phyloP scores from a whole-genome alignment of 176 grass and related monocot species.

The Paspalum vaginatum region DNA sequence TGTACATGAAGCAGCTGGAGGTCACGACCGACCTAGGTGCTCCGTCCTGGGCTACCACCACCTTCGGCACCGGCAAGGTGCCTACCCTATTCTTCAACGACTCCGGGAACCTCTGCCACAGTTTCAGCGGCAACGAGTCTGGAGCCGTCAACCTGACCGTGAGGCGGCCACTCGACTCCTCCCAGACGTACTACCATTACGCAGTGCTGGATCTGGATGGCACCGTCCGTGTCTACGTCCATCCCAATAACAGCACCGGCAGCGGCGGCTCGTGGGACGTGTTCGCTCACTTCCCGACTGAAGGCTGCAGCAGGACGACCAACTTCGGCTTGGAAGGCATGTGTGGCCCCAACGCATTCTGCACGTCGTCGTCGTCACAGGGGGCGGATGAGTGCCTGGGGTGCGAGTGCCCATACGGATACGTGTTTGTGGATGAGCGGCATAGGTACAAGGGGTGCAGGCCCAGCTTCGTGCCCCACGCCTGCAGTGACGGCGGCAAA shows the following conservation, averaged over 20 bases:
- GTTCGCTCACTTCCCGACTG: background rate
- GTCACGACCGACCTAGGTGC: background rate
- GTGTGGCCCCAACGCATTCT: constrained; percentile 21
- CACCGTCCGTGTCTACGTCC: constrained; percentile 19
- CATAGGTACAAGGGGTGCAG: background rate
- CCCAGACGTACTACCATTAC: background rate
- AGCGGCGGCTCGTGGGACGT: background rate
- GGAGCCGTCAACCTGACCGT: background rate
- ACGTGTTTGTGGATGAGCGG: background rate
- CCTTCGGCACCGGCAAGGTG: background rate
- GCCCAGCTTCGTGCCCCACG: background rate
- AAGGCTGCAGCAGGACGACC: constrained; percentile 12
- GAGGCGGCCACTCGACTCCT: background rate
- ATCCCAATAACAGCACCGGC: background rate
- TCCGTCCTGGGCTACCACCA: background rate
- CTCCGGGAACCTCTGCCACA: constrained; percentile 15
- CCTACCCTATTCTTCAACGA: background rate
- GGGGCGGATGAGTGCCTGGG: background rate
- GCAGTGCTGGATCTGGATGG: constrained; percentile 22
- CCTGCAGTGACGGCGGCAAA: background rate
- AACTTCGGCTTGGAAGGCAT: background rate
- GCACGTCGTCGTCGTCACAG: background rate
- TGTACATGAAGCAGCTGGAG: background rate
- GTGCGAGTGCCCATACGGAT: constrained; percentile 5
- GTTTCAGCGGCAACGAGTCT: background rate